phyloP scores from a whole-genome alignment of 345 rosid genomes.

The Eucalyptus regnans region DNA sequence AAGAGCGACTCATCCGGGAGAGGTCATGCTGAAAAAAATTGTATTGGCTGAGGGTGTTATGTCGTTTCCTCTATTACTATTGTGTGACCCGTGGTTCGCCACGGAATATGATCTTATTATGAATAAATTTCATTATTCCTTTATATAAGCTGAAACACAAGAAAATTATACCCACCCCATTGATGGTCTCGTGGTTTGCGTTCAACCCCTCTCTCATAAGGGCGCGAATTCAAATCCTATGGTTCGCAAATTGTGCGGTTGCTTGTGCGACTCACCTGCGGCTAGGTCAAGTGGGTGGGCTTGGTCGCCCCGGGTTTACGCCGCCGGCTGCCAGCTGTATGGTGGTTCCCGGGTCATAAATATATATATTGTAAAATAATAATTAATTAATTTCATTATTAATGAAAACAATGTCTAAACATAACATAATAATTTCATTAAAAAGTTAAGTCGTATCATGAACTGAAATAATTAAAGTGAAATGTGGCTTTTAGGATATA shows the following conservation, averaged over 20 bases:
- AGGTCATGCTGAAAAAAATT: background rate
- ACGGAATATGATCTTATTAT: background rate
- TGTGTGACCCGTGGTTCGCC: background rate
- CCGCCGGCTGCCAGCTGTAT: too few relatives aligned
- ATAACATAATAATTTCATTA: background rate
- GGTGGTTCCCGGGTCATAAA: too few relatives aligned
- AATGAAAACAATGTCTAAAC: background rate
- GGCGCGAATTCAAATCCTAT: too few relatives aligned
- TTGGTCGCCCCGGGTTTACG: too few relatives aligned
- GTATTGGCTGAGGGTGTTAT: background rate
- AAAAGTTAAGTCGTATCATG: background rate
- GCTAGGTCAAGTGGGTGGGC: too few relatives aligned
- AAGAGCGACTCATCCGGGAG: background rate
- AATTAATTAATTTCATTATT: background rate
- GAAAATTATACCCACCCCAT: background rate
- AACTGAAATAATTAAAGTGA: background rate
- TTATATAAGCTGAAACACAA: background rate
- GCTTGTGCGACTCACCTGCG: too few relatives aligned
- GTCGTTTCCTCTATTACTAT: background rate
- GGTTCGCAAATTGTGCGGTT: too few relatives aligned
- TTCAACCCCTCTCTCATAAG: too few relatives aligned
- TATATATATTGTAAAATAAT: background rate
- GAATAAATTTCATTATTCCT: background rate
- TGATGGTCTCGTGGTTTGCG: too few relatives aligned
- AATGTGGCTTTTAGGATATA: background rate